These are phyloP conservation scores for Aspergillus leporis DNA, from an alignment of 495 filamentous ascomycete species.

Conservation along the genomic window DNA sequence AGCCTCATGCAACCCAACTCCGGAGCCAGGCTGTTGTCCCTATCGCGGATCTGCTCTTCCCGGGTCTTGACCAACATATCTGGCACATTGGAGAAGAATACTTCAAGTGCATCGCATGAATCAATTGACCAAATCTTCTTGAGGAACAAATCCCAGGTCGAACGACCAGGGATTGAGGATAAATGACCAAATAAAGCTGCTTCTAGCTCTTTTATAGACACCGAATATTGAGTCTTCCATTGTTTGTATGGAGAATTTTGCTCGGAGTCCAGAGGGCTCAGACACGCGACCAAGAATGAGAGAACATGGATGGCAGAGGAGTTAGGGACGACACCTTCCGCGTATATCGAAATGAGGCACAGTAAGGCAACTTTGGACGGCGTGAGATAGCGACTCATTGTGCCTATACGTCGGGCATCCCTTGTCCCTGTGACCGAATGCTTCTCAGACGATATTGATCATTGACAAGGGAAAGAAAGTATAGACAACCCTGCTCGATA, in stretches of 20 bases:
- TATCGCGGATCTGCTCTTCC: constrained; percentile 51
- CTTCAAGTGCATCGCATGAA: constrained; percentile 72
- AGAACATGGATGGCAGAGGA: constrained; percentile 77
- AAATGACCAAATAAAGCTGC: constrained; percentile 56
- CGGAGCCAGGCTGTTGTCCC: constrained; percentile 49
- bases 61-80: constrained; percentile 60
- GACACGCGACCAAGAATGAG: constrained; percentile 76
- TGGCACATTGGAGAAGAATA: constrained; percentile 61
- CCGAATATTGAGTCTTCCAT: constrained; percentile 48
- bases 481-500: neutral
- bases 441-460: neutral
- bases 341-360: constrained; percentile 77
- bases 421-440: neutral
- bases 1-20: constrained; percentile 49
- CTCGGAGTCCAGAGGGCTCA: constrained; percentile 54
- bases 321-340: constrained; percentile 70
- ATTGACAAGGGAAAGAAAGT: neutral
- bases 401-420: constrained; percentile 14
- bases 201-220: constrained; percentile 69
- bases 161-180: constrained; percentile 73
- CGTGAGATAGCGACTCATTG: constrained; percentile 79
- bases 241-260: constrained; percentile 32
- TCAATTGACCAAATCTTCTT: constrained; percentile 83
- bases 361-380: constrained; percentile 83
- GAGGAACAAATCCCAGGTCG: constrained; percentile 81